phyloP scores from a whole-genome alignment of 2,329 filamentous ascomycete genomes.

The Hyphodiscus sp. region DNA sequence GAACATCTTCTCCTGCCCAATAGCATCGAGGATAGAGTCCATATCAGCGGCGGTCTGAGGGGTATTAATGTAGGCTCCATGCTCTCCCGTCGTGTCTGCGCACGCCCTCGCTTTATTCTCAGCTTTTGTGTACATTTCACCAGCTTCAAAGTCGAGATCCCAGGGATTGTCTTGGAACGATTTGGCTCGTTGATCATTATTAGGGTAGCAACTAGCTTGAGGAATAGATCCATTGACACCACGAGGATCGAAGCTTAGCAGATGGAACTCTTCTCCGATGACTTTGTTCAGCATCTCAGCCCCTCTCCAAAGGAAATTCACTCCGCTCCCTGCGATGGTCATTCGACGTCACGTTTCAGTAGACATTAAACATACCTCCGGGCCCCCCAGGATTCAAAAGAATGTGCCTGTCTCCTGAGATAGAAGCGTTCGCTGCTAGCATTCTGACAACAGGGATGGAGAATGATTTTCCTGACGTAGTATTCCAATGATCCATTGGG shows the following conservation, averaged over 20 bases:
- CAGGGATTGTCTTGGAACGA: conserved; percentile 26
- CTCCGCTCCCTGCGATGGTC: conserved; percentile 29
- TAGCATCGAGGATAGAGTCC: conserved; percentile 41
- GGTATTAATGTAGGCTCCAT: conserved; percentile 41
- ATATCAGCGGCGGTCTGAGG: conserved; percentile 46
- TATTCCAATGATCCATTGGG: conserved; percentile 41
- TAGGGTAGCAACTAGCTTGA: conserved; percentile 34
- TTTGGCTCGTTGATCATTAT: conserved; percentile 27
- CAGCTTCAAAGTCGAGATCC: conserved; percentile 15
- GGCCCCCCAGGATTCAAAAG: conserved; percentile 44
- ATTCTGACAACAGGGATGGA: conserved; percentile 39
- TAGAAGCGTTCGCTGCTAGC: conserved; percentile 36
- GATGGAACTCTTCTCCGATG: conserved; percentile 38
- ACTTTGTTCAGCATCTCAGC: conserved; percentile 34
- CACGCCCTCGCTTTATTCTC: conserved; percentile 37
- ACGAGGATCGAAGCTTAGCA: conserved; percentile 42
- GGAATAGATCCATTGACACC: conserved; percentile 36
- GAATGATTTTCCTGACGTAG: conserved; percentile 34
- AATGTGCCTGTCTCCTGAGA: conserved; percentile 30
- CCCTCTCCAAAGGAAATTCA: conserved; percentile 31
- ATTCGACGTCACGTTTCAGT: background rate
- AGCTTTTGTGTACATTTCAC: conserved; percentile 36
- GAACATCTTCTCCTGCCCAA: conserved; percentile 33
- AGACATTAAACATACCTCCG: conserved; percentile 28
- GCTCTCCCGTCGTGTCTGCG: conserved; percentile 38